These are phyloP conservation scores for Penicillium sp. DNA, from an alignment of 2,329 filamentous ascomycete species.

Conservation along the genomic window DNA sequence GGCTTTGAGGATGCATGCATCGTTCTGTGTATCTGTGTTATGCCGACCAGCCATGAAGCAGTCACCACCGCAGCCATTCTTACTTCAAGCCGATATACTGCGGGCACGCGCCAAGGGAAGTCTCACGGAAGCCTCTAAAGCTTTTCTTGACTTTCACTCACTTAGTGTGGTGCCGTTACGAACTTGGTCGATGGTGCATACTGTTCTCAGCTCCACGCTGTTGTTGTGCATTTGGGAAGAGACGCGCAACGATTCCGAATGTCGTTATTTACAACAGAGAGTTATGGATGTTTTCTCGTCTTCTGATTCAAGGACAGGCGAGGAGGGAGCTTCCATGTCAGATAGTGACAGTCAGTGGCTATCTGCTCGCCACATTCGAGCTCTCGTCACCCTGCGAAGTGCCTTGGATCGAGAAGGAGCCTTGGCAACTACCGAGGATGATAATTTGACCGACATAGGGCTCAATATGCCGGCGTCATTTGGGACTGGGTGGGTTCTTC, in stretches of 20 bases:
- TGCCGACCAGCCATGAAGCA: constrained; percentile 55
- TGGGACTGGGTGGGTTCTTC: constrained; percentile 12
- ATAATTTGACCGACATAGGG: constrained; percentile 1
- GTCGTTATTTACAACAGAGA: constrained; percentile 29
- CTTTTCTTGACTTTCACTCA: constrained; percentile 34
- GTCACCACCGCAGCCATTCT: constrained; percentile 3
- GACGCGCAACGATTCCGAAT: constrained; percentile 34
- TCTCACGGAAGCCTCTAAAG: constrained; percentile 28
- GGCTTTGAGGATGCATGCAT: constrained; percentile 50
- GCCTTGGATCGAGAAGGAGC: constrained; percentile 17
- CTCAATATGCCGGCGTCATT: constrained; percentile 1
- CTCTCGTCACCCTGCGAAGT: constrained; percentile 26
- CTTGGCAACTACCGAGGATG: background rate
- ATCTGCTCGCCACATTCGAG: constrained; percentile 30
- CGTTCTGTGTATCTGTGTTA: constrained; percentile 56
- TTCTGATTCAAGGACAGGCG: constrained; percentile 9
- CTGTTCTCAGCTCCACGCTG: constrained; percentile 33
- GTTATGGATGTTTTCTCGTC: constrained; percentile 32
- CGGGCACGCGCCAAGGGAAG: constrained; percentile 26
- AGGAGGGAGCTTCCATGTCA: constrained; percentile 12
- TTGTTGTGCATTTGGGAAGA: constrained; percentile 37
- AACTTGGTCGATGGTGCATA: constrained; percentile 38
- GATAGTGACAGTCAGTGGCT: constrained; percentile 29
- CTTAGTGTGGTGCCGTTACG: constrained; percentile 31
- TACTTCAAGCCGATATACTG: constrained; percentile 12